phyloP scores from a whole-genome alignment of 306 rosid species.

The Fagus sylvatica region DNA sequence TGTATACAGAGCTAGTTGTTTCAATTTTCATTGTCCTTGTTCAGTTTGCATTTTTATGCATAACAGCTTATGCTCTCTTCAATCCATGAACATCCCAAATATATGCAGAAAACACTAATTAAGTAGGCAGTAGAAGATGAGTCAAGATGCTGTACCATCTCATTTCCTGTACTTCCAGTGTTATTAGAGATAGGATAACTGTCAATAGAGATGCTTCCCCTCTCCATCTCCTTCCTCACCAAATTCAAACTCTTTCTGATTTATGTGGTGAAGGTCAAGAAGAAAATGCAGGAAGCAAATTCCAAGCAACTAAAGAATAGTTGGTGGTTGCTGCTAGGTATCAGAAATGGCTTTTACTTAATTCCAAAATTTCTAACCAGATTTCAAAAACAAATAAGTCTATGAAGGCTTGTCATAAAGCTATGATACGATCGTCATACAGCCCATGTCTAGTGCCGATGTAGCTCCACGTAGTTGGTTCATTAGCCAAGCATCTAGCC shows the following conservation, averaged over 20 bases:
- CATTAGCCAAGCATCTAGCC: no score
- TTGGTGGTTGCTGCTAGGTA: neutral
- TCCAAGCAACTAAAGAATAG: neutral
- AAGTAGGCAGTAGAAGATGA: neutral
- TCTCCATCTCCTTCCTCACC: neutral
- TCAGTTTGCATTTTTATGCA: no score
- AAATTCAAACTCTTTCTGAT: neutral
- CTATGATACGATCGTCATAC: no score
- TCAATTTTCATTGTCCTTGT: no score
- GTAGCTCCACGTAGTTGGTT: no score
- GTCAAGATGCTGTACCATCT: neutral
- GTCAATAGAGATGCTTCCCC: neutral
- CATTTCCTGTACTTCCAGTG: neutral
- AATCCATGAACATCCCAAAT: neutral
- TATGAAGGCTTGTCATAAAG: no score
- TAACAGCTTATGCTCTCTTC: neutral
- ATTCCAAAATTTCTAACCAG: no score
- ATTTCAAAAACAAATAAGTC: no score
- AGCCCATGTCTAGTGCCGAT: no score
- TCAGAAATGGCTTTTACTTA: neutral
- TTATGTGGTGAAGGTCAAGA: neutral
- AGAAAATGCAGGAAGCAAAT: slow-evolving; percentile 1
- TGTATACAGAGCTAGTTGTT: no score
- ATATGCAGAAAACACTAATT: neutral
- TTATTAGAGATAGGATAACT: neutral